Conservation (phyloP, 306 rosid genomes). For the Trifolium fragiferum region DNA sequence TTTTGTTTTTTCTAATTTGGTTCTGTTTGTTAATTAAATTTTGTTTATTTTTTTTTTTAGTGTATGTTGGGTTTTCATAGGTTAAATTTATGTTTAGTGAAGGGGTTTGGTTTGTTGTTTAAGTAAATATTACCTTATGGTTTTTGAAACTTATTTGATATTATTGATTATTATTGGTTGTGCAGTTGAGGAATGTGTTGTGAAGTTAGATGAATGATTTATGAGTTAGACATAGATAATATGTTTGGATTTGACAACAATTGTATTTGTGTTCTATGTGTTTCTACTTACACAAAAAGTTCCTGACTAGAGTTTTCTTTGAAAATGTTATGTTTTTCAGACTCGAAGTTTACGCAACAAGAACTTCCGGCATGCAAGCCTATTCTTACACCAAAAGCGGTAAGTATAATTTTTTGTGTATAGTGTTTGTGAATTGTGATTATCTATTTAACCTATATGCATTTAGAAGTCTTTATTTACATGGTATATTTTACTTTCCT, state of each 20-base stretch:
- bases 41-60: not conserved
- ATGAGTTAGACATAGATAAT: slow-evolving; percentile 29
- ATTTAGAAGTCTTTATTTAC: slow-evolving; percentile 19
- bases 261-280: slow-evolving; percentile 14
- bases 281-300: slow-evolving; percentile 13
- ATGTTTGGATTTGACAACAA: slow-evolving; percentile 22
- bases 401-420: slow-evolving; percentile 38
- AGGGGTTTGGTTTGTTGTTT: not conserved
- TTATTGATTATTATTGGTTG: not conserved
- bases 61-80: not conserved
- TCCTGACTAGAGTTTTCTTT: slow-evolving; percentile 38
- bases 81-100: slow-evolving; percentile 6
- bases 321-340: slow-evolving; percentile 48
- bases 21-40: not conserved
- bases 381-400: slow-evolving; percentile 94
- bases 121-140: not conserved
- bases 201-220: not conserved
- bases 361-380: slow-evolving; percentile 99
- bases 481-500: slow-evolving; percentile 12
- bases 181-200: not conserved
- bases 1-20: slow-evolving; percentile 13
- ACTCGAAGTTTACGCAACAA: slow-evolving; percentile 95
- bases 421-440: slow-evolving; percentile 2
- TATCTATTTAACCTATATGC: not conserved
- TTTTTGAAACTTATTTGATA: slow-evolving; percentile 6